These are phyloP conservation scores for Magnusiomyces fungicola DNA, from an alignment of 1,139 yeast genomes.

Conservation along the genomic window DNA sequence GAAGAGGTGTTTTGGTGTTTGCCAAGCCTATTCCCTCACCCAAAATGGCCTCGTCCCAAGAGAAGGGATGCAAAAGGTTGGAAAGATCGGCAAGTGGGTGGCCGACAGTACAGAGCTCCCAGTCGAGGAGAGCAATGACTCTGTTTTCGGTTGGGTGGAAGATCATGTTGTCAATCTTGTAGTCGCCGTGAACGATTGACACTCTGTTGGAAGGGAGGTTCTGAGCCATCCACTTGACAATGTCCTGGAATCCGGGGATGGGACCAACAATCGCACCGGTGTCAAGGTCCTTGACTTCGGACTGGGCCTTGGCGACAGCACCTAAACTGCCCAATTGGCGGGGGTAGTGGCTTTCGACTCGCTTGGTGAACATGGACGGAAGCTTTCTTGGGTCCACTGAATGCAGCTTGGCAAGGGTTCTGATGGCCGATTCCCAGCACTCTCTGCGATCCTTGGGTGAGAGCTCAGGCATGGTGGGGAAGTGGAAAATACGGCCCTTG, in stretches of 20 bases:
- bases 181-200: conserved; percentile 59
- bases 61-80: conserved; percentile 53
- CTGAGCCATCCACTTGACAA: conserved; percentile 41
- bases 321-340: conserved; percentile 49
- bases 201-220: conserved; percentile 45
- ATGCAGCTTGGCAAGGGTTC: conserved; percentile 48
- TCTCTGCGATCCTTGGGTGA: conserved; percentile 25
- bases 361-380: conserved; percentile 39
- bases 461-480: conserved; percentile 43
- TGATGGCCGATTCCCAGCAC: conserved; percentile 47
- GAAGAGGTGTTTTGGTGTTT: conserved; percentile 15
- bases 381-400: conserved; percentile 40
- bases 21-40: conserved; percentile 14
- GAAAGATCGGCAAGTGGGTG: conserved; percentile 61
- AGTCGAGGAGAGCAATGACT: conserved; percentile 55
- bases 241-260: conserved; percentile 44
- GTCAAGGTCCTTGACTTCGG: conserved; percentile 25
- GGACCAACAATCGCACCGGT: conserved; percentile 39
- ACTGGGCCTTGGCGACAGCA: conserved; percentile 45
- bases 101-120: conserved; percentile 66
- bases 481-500: conserved; percentile 52
- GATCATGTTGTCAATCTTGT: conserved; percentile 56
- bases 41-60: conserved; percentile 34
- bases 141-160: conserved; percentile 45
- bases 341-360: conserved; percentile 42